These are phyloP conservation scores for Ganoderma leucocontextum DNA, from an alignment of 1,284 basidiomycete species.

Conservation along the genomic window DNA sequence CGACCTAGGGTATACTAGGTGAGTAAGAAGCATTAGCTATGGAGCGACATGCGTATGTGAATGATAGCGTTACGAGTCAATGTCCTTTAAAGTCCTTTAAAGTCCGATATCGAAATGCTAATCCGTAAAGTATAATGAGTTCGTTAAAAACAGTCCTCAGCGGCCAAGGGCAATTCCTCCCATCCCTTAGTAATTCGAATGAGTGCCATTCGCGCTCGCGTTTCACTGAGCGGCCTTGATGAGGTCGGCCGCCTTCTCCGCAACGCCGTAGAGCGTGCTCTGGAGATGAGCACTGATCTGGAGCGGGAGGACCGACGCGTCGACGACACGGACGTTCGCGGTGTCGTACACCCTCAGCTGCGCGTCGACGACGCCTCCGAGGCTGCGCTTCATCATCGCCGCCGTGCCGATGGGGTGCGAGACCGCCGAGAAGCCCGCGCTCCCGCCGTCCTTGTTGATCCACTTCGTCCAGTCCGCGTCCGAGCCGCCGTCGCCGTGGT, in stretches of 20 bases:
- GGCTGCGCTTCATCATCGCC: slow-evolving; percentile 64
- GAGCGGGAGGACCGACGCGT: slow-evolving; percentile 42
- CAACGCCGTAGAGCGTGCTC: slow-evolving; percentile 39
- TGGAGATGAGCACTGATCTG: slow-evolving; percentile 40
- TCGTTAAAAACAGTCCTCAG: background rate
- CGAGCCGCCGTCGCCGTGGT: slow-evolving; percentile 50
- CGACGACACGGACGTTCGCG: slow-evolving; percentile 43
- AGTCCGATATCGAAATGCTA: background rate
- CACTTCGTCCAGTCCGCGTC: slow-evolving; percentile 54
- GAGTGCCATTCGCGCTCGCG: background rate
- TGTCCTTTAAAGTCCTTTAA: background rate
- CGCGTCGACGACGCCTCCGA: slow-evolving; percentile 58
- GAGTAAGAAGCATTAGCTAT: background rate
- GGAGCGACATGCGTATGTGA: background rate
- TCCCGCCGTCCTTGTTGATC: slow-evolving; percentile 43
- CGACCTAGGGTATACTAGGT: background rate
- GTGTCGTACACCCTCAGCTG: slow-evolving; percentile 45
- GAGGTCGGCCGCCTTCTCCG: slow-evolving; percentile 44
- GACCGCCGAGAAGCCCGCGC: slow-evolving; percentile 50
- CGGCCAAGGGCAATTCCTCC: background rate
- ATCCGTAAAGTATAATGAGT: background rate
- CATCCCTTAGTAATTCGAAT: too few species aligned
- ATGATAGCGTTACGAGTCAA: background rate
- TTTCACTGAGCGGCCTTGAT: slow-evolving; percentile 32
- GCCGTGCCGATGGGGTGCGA: slow-evolving; percentile 68